Conservation (phyloP, 2,329 filamentous ascomycete species). For the Emericellopsis cladophorae region DNA sequence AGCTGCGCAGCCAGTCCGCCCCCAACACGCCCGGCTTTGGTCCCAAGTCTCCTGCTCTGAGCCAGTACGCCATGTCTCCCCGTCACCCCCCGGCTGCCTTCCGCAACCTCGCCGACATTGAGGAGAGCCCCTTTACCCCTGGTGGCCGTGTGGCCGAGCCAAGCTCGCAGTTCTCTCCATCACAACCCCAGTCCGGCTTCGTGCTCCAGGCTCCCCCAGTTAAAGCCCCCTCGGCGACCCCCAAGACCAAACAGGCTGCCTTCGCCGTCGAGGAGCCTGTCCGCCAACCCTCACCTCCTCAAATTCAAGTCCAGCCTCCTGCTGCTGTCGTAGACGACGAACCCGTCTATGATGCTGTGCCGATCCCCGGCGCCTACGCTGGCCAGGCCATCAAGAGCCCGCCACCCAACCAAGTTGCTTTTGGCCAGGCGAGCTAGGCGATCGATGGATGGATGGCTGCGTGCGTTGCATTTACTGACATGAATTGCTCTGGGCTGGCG, state of each 20-base stretch:
- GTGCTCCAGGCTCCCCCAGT: constrained; percentile 74
- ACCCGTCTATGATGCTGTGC: constrained; percentile 72
- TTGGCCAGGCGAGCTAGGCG: constrained; percentile 20
- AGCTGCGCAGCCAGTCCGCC: constrained; percentile 72
- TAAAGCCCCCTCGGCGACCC: constrained; percentile 67
- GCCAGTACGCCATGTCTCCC: constrained; percentile 41
- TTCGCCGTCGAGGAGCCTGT: constrained; percentile 40
- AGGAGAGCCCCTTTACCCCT: constrained; percentile 38
- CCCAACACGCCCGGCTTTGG: constrained; percentile 89
- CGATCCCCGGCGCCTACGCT: constrained; percentile 76
- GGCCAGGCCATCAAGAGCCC: constrained; percentile 41
- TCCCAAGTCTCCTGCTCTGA: constrained; percentile 42
- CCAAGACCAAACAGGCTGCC: constrained; percentile 48
- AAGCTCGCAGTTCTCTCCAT: constrained; percentile 45
- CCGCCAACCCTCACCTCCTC: constrained; percentile 8
- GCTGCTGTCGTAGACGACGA: constrained; percentile 65
- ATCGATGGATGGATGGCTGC: not conserved
- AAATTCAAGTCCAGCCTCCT: constrained; percentile 45
- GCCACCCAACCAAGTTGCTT: constrained; percentile 28
- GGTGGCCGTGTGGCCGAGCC: constrained; percentile 43
- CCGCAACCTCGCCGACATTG: constrained; percentile 33
- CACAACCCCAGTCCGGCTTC: constrained; percentile 48
- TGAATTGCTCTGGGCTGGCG: not conserved
- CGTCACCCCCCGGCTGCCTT: constrained; percentile 47
- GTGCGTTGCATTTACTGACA: not conserved